A percentile compares a stretch with the other conserved stretches of the same genome.
Evolutionary conservation across 257 asterid species (phyloP).

Genomic region (Linderniella brevidens): DNA sequence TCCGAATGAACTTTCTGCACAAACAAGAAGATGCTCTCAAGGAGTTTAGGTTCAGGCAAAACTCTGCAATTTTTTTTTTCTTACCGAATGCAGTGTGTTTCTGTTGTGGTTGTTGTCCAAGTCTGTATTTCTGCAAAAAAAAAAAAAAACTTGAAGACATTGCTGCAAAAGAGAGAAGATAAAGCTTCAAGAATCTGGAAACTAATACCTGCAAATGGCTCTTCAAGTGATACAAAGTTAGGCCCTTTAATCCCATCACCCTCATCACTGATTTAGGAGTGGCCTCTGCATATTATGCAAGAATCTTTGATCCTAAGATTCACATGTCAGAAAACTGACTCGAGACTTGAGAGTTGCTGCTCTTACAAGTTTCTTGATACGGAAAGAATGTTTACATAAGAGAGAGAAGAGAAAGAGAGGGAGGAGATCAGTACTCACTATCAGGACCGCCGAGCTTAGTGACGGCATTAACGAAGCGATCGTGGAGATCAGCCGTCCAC

Average conservation of each 20-base stretch:
- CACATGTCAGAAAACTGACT: neutral
- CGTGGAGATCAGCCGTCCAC: constrained; percentile 59
- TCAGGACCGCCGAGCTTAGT: constrained; percentile 67
- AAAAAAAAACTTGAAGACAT: no score
- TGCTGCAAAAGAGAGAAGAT: neutral
- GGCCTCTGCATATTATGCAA: constrained; percentile 58
- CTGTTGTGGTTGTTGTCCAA: constrained; percentile 63
- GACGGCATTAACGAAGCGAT: constrained; percentile 60
- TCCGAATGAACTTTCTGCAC: constrained; percentile 34
- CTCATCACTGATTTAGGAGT: constrained; percentile 87
- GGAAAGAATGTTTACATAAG: neutral
- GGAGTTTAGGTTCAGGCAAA: constrained; percentile 1
- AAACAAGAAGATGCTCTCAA: neutral
- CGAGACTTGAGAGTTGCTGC: neutral
- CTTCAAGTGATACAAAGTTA: constrained; percentile 76
- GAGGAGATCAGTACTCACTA: constrained; percentile 19
- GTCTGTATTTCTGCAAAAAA: constrained; percentile 57
- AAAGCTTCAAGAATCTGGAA: neutral
- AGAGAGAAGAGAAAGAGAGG: neutral
- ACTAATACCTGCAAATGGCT: constrained; percentile 68
- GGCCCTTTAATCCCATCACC: constrained; percentile 78
- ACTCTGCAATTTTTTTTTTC: constrained; percentile 33
- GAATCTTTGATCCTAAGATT: neutral
- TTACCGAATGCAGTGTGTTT: constrained; percentile 29
- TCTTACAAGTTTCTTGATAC: neutral